Conservation (phyloP, 225 moss, liverwort and hornwort genomes). For the Climacium dendroides region DNA sequence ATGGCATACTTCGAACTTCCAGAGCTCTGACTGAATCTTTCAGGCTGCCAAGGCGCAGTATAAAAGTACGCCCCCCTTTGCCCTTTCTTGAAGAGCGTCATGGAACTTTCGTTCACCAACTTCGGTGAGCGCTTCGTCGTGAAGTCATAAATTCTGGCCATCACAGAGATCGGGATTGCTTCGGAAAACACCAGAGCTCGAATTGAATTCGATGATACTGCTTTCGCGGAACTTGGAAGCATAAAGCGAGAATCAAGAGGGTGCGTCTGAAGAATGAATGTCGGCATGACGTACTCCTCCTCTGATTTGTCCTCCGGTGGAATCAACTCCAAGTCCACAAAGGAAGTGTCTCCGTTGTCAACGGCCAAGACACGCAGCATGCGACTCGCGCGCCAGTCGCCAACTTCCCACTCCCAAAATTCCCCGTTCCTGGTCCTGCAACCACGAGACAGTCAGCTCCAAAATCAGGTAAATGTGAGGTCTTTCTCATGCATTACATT, state of each 20-base stretch:
- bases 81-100: constrained; percentile 29
- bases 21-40: constrained; percentile 30
- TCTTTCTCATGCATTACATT: neutral
- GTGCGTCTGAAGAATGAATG: constrained; percentile 71
- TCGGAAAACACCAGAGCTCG: constrained; percentile 69
- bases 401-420: constrained; percentile 99
- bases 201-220: constrained; percentile 12
- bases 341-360: constrained; percentile 72
- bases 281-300: constrained; percentile 50
- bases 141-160: constrained; percentile 52
- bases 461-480: neutral
- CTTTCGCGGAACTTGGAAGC: constrained; percentile 29
- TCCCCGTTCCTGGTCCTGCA: constrained; percentile 23
- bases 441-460: neutral
- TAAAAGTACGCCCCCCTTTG: constrained; percentile 48
- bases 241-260: constrained; percentile 86
- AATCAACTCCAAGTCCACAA: constrained; percentile 68
- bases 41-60: constrained; percentile 42
- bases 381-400: constrained; percentile 73
- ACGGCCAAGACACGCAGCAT: constrained; percentile 72
- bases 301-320: constrained; percentile 26
- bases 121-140: constrained; percentile 1
- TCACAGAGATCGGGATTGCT: constrained; percentile 42
- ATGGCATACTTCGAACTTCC: constrained; percentile 47
- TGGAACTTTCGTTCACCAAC: constrained; percentile 25